phyloP scores from a whole-genome alignment of 2,329 filamentous ascomycete species.

The Arthrobotrys iridis region DNA sequence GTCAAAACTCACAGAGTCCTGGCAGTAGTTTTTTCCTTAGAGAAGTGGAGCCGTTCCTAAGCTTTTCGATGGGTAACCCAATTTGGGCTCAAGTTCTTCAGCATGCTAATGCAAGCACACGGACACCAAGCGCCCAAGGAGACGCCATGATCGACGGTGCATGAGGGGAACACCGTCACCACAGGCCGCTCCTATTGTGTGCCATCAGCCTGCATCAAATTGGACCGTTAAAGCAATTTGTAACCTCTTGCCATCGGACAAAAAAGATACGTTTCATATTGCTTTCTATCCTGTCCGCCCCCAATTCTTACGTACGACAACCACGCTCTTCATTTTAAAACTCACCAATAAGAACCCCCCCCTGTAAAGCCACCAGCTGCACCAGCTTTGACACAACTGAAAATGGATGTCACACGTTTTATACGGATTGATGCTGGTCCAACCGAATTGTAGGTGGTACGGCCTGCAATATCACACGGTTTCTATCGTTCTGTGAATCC shows the following conservation, averaged over 20 bases:
- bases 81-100: neutral
- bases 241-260: constrained; percentile 11
- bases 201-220: constrained; percentile 32
- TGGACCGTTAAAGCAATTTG: neutral
- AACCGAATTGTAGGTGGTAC: neutral
- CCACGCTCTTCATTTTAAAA: constrained; percentile 39
- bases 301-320: constrained; percentile 15
- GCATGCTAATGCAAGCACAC: constrained; percentile 35
- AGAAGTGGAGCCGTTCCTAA: constrained; percentile 21
- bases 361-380: constrained; percentile 32
- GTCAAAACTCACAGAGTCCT: constrained; percentile 34
- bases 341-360: constrained; percentile 17
- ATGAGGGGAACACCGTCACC: constrained; percentile 24
- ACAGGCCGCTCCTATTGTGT: constrained; percentile 10
- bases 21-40: neutral
- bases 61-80: neutral
- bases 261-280: constrained; percentile 36
- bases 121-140: constrained; percentile 10
- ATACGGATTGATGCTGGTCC: neutral
- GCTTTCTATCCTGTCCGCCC: neutral
- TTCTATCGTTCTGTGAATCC: neutral
- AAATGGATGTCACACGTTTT: constrained; percentile 16
- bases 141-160: constrained; percentile 54
- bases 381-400: constrained; percentile 30
- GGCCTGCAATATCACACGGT: neutral